Evolutionary conservation across 2,329 filamentous ascomycete species (phyloP), one percentile per base, ranked within the genome.

Genomic region (Ophiostoma fasciatum): DNA sequence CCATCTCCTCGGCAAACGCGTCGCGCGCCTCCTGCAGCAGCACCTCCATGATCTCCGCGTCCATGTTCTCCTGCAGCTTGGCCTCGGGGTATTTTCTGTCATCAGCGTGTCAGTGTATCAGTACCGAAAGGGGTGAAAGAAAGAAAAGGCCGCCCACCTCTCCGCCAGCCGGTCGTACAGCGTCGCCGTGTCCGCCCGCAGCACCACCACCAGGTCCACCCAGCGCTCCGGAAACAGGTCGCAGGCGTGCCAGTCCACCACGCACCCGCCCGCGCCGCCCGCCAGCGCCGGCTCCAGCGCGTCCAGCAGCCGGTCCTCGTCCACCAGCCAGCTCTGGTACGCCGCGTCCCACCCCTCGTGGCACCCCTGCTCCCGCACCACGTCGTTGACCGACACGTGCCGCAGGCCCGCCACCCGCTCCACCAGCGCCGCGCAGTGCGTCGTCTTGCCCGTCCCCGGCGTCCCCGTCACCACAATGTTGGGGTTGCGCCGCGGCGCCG

Each of bases 161-260:
- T 71, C 71, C 36, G 70, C 73, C 36, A 98, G 60, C 36, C 90
- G 73, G 56, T 98, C 90, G 53, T 90, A 96, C 3, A 94, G 68
- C 12, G 79, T 63, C 15, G 71, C 74, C 14, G 83, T 85, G 48
- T 90, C 76, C 38, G 82, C 83, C 31, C 90, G 70, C 44, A 98
- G 58, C 37, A 98, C 90, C 5, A 96, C 81, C 1, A 98, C 87
- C 3, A 98, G 70, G 55, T 98, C 90, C 51, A 98, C 80, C 83
- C 87, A 92, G 51, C 80, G 80, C 53, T 81, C 77, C 3, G 90
- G 90, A 52, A 96, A 96, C 17, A 96, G 61, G 50, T 96, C 90
- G 61, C 88, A 96, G 3, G 87, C 88, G 59, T 98, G 90, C 88
- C 90, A 98, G 61, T 98, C 90, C 51, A 98, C 81, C 48, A 98